A percentile compares a stretch with the other conserved stretches of the same genome.
phyloP scores from a whole-genome alignment of 371 early-diverging fungal genomes.

The Apophysomyces variabilis region DNA sequence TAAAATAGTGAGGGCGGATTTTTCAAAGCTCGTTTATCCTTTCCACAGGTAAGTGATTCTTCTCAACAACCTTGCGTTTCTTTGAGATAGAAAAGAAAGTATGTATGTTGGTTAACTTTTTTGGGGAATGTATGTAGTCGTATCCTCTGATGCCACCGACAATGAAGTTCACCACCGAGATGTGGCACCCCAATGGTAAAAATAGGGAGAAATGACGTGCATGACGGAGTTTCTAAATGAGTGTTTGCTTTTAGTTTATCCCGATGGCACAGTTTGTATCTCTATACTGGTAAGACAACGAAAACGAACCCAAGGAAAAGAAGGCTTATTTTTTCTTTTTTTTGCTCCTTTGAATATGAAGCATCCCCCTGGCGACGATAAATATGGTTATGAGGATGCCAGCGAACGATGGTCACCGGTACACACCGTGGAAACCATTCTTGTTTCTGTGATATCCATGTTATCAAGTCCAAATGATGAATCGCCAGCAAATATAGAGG shows the following conservation, averaged over 20 bases:
- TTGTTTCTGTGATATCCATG: constrained; percentile 87
- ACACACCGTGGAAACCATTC: constrained; percentile 93
- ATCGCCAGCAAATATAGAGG: constrained; percentile 92
- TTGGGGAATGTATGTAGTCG: constrained; percentile 30
- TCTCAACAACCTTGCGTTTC: not conserved
- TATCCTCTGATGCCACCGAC: constrained; percentile 88
- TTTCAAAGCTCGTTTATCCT: constrained; percentile 84
- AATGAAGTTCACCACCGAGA: constrained; percentile 78
- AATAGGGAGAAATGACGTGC: not conserved
- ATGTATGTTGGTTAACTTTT: not conserved
- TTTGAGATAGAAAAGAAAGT: not conserved
- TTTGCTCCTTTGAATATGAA: constrained; percentile 14
- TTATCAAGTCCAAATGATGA: constrained; percentile 93
- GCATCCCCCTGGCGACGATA: constrained; percentile 85
- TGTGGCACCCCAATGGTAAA: constrained; percentile 86
- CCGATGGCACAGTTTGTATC: constrained; percentile 90
- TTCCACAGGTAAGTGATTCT: constrained; percentile 64
- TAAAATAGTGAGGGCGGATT: constrained; percentile 82
- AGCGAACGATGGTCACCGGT: constrained; percentile 95
- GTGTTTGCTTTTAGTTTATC: constrained; percentile 60
- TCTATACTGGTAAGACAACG: constrained; percentile 76
- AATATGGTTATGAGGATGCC: constrained; percentile 91
- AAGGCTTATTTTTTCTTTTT: not conserved
- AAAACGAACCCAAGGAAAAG: constrained; percentile 11
- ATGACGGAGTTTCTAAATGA: not conserved